A percentile compares a stretch with the other conserved stretches of the same genome.
phyloP scores from a whole-genome alignment of 257 asterid genomes.

The Mitragyna speciosa region DNA sequence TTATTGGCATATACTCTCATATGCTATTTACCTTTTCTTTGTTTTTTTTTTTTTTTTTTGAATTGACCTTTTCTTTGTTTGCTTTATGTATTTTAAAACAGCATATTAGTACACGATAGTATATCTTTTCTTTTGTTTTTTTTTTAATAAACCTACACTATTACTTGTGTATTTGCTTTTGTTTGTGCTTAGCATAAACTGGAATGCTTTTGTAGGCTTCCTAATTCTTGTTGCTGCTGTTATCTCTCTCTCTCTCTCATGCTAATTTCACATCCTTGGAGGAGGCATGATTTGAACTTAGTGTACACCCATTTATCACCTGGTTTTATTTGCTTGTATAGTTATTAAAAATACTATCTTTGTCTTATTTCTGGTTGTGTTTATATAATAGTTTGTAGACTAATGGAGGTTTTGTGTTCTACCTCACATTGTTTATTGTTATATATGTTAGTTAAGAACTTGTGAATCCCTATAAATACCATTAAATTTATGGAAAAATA shows the following conservation, averaged over 20 bases:
- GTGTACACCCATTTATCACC: not conserved
- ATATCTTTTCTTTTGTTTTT: no score
- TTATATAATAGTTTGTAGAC: not conserved
- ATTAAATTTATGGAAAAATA: not conserved
- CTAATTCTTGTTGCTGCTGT: not conserved
- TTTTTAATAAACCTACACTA: no score
- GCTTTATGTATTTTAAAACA: no score
- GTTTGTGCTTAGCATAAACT: no score
- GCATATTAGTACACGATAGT: no score
- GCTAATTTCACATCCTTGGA: constrained; percentile 2
- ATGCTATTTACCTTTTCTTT: no score
- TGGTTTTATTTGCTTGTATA: not conserved
- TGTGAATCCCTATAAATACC: not conserved
- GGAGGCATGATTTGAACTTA: not conserved
- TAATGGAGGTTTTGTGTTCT: not conserved
- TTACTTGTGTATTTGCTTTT: no score
- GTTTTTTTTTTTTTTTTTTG: no score
- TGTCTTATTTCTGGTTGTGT: not conserved
- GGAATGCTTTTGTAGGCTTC: no score
- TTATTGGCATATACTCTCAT: no score
- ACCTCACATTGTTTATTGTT: not conserved
- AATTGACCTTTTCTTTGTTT: no score
- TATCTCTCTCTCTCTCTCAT: not conserved
- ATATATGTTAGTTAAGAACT: no score
- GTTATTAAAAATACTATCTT: not conserved